Evolutionary conservation across 2,329 filamentous ascomycete species (phyloP).

Genomic region (Aspergillus fructus): DNA sequence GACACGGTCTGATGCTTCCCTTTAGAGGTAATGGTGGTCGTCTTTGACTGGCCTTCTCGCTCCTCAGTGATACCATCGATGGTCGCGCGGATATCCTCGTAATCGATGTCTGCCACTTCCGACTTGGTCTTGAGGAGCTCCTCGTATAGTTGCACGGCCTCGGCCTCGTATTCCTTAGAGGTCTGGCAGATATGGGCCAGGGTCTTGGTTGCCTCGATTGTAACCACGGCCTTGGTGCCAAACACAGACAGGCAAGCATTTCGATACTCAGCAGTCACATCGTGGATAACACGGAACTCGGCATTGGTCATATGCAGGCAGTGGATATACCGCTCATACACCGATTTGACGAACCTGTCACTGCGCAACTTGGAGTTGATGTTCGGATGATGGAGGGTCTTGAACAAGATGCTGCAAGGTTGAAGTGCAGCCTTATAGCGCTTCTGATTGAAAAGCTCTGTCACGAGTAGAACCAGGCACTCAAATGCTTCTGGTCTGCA

Average conservation of each 20-base stretch:
- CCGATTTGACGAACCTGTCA: slow-evolving; percentile 29
- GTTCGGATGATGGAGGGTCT: slow-evolving; percentile 33
- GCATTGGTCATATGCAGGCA: slow-evolving; percentile 35
- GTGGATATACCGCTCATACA: slow-evolving; percentile 35
- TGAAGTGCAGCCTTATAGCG: slow-evolving; percentile 37
- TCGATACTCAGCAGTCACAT: slow-evolving; percentile 35
- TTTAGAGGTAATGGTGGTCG: slow-evolving; percentile 14
- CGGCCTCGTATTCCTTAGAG: slow-evolving; percentile 33
- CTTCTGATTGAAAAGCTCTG: slow-evolving; percentile 37
- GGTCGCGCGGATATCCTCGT: slow-evolving; percentile 32
- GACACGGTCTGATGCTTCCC: slow-evolving; percentile 30
- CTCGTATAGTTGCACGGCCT: slow-evolving; percentile 37
- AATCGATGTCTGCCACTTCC: slow-evolving; percentile 27
- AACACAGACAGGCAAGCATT: slow-evolving; percentile 35
- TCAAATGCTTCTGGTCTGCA: slow-evolving; percentile 41
- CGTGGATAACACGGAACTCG: slow-evolving; percentile 32
- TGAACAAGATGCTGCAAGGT: slow-evolving; percentile 35
- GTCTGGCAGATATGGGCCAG: slow-evolving; percentile 40
- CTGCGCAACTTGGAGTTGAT: slow-evolving; percentile 34
- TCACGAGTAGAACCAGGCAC: slow-evolving; percentile 36
- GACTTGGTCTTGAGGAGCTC: slow-evolving; percentile 33
- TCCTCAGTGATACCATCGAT: slow-evolving; percentile 40
- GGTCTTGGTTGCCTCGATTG: slow-evolving; percentile 34
- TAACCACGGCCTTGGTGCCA: slow-evolving; percentile 35
- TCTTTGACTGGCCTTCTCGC: slow-evolving; percentile 22